These are phyloP conservation scores for Lepidium didymum DNA, from an alignment of 345 rosid genomes.

Conservation along the genomic window DNA sequence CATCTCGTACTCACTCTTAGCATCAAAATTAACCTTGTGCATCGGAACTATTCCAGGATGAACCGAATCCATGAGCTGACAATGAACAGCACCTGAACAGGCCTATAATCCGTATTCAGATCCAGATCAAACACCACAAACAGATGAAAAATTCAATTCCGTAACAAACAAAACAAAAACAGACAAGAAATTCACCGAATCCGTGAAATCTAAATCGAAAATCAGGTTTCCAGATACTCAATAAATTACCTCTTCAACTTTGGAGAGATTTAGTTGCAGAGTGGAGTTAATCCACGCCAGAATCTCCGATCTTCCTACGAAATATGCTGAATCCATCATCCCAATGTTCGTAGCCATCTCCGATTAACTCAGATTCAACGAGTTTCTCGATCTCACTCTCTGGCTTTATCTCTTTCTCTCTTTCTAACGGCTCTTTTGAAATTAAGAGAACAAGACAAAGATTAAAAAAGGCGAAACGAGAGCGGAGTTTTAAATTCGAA, in stretches of 20 bases:
- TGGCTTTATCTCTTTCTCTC: background rate
- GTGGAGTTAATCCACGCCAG: slow-evolving; percentile 91
- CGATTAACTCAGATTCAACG: slow-evolving; percentile 6
- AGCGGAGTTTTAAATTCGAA: slow-evolving; percentile 36
- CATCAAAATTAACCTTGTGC: slow-evolving; percentile 97
- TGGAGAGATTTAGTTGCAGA: slow-evolving; percentile 83
- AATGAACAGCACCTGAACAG: slow-evolving; percentile 86
- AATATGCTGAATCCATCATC: slow-evolving; percentile 87
- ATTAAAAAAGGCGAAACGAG: slow-evolving; percentile 23
- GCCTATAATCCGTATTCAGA: slow-evolving; percentile 39
- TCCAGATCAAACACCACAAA: background rate
- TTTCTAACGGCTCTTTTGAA: slow-evolving; percentile 31
- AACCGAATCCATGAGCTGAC: slow-evolving; percentile 84
- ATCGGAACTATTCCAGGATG: slow-evolving; percentile 93
- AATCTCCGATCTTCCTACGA: slow-evolving; percentile 96
- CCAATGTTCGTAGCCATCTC: slow-evolving; percentile 80
- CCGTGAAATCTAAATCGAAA: too few relatives aligned
- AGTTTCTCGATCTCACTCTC: background rate
- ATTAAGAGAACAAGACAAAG: slow-evolving; percentile 36
- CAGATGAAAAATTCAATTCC: background rate
- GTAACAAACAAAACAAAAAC: background rate
- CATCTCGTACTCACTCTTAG: slow-evolving; percentile 96
- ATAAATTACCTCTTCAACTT: slow-evolving; percentile 84
- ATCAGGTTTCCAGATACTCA: background rate
- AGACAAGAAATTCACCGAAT: background rate